phyloP scores from a whole-genome alignment of 2,329 filamentous ascomycete genomes.

The Phoma sp. region DNA sequence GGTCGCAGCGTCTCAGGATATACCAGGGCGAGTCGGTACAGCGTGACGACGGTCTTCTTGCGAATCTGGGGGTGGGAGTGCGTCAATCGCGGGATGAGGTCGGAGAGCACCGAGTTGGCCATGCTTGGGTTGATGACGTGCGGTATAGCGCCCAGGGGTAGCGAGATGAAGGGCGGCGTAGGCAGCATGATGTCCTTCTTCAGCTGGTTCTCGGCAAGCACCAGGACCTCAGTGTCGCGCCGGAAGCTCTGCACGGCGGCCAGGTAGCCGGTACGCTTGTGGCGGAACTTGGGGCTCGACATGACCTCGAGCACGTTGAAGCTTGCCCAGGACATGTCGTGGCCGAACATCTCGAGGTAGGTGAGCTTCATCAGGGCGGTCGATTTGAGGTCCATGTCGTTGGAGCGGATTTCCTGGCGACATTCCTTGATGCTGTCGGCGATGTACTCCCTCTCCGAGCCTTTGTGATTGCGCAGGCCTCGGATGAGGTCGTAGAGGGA shows the following conservation, averaged over 20 bases:
- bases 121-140: constrained; percentile 93
- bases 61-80: constrained; percentile 86
- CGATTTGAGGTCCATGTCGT: constrained; percentile 98
- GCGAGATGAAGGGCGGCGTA: constrained; percentile 76
- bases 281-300: constrained; percentile 92
- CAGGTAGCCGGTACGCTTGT: constrained; percentile 94
- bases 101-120: constrained; percentile 85
- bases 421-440: constrained; percentile 94
- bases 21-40: constrained; percentile 93
- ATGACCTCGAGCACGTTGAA: constrained; percentile 99
- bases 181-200: constrained; percentile 89
- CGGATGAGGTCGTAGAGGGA: constrained; percentile 98
- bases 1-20: constrained; percentile 92
- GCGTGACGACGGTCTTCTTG: constrained; percentile 94
- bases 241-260: constrained; percentile 96
- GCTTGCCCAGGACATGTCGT: constrained; percentile 99
- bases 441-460: constrained; percentile 93
- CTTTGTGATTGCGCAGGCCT: constrained; percentile 93
- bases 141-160: constrained; percentile 88
- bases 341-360: constrained; percentile 98
- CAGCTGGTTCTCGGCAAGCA: constrained; percentile 94
- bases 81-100: constrained; percentile 82
- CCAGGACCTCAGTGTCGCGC: constrained; percentile 93
- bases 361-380: constrained; percentile 94
- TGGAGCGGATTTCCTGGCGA: constrained; percentile 85